Conservation (phyloP, 257 asterid species). For the Anisodus tanguticus region DNA sequence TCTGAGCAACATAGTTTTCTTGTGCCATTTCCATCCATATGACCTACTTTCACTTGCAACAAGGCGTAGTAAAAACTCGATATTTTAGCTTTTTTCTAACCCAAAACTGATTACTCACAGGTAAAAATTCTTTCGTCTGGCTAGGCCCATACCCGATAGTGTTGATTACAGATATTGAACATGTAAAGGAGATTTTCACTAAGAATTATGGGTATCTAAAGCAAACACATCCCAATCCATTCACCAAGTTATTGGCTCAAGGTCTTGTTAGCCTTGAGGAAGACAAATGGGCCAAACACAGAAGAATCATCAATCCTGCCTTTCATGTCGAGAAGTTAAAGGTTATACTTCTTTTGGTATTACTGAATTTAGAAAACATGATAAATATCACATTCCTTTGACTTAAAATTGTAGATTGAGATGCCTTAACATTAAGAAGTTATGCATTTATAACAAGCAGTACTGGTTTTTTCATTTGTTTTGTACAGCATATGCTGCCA, state of each 20-base stretch:
- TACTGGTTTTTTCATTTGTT: neutral
- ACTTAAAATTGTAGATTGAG: neutral
- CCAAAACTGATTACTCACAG: constrained; percentile 36
- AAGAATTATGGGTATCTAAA: constrained; percentile 43
- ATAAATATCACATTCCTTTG: neutral
- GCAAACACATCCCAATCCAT: constrained; percentile 47
- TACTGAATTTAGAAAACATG: neutral
- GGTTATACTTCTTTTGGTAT: neutral
- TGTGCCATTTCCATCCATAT: neutral
- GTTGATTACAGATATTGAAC: constrained; percentile 48
- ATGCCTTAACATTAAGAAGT: neutral
- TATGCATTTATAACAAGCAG: neutral
- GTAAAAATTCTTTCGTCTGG: constrained; percentile 55
- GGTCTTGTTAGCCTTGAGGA: constrained; percentile 49
- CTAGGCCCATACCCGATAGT: constrained; percentile 58
- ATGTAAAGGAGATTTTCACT: constrained; percentile 49
- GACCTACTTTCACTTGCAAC: neutral
- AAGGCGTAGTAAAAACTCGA: neutral
- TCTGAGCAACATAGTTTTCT: neutral
- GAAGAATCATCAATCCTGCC: constrained; percentile 45
- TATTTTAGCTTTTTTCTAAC: neutral
- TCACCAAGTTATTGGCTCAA: constrained; percentile 37
- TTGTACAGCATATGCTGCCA: constrained; percentile 50
- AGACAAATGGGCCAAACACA: constrained; percentile 65
- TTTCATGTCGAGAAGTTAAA: constrained; percentile 21